Base-by-base conservation (phyloP, 495 filamentous ascomycete species). In the Cercophora newfieldiana region DNA sequence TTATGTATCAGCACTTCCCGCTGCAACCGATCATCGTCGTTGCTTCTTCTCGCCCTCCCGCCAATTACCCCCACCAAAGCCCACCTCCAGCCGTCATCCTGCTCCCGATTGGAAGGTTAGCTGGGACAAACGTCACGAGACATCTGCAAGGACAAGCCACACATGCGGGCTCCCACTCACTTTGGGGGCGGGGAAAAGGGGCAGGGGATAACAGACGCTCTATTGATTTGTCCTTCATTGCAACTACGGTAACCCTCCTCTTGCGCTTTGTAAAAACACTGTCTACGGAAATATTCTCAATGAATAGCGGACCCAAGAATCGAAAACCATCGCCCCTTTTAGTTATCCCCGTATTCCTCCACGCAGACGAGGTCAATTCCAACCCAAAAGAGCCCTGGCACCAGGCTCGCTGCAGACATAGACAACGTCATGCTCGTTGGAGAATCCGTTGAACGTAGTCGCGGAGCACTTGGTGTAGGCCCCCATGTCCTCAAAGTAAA, bases 401-500 rank as follows among this genome's bases (percentile, higher is more conserved):
- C 93, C 94, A 54, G 89, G 83, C 85, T 99, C 95, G 78, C 92
- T 97, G 66, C 89, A 94, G 66, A 97, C 88, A 74, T 97, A 98
- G 71, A 97, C 88, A 68, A 95, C 90, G 71, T 97, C 90, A 72
- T 98, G 94, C 70, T 88, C 86, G 77, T 98, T 90, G 55, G 88
- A 90, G 80, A 97, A 98, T n/a, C 95, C 95, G 72, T 99, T 99
- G 91, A 99, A 99, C 63, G 88, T 87, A 62, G 95, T 98, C 68
- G 95, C 94, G 49, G 93, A 97, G 83, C 93, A 97, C 82, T 89
- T 94, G 70, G 95, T 97, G 77, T 99, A 99, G 60, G 95, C 95
- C 59, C 95, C 95, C 95, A 99, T 99, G 44, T 97, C 87, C 80
- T 96, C 92, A 73, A 98, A 99, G 77, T 95, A 98, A 19, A 99